Base-by-base conservation (phyloP, 2,329 filamentous ascomycete genomes). In the Stagonosporopsis vannaccii region DNA sequence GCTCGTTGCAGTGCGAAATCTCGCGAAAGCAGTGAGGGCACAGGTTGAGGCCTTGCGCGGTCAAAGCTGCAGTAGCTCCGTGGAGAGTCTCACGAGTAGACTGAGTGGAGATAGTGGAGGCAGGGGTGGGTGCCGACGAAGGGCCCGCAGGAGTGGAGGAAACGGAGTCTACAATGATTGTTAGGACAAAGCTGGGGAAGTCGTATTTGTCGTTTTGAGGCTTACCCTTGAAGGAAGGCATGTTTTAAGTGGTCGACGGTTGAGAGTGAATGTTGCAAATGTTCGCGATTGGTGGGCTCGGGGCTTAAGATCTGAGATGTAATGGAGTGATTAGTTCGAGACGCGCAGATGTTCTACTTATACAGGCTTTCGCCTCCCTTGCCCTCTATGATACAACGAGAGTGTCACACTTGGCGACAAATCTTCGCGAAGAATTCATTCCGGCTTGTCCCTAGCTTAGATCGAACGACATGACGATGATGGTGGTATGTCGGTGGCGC, bases 1-100 rank as follows among this genome's bases (percentile, higher is more conserved):
- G 51, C 53, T 69, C 66, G 19, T 63, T 63, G 60, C 66, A 69
- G 39, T 69, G 66, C 41, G 59, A 61, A 60, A 66, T 61, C 51
- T 69, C 66, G 11, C 66, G 65, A 52, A 63, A 69, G 63, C 66
- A 69, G 47, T 69, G 66, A 40, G 66, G 66, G 56, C 66, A 69
- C 1, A 69, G 65, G 41, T 67, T 61, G 13, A 69, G 55, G 8
- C 66, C 66, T 42, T 69, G 66, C 2, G 53, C 61, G 12, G 56
- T 63, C 49, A 69, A 47, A 41, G 60, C 61, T 28, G 66, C 62
- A 4, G 63, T 51, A 23, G 63, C 65, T 39, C 57, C 66, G 45
- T 66, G 63, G 12, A 68, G 65, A 20, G 63, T 67, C 39, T 69
- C 63, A 46, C 59, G 60, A 23, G 58, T 66, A 4, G 65, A 58